These are phyloP conservation scores for Candida labiduridarum DNA, from an alignment of 1,139 yeast species.

Conservation along the genomic window DNA sequence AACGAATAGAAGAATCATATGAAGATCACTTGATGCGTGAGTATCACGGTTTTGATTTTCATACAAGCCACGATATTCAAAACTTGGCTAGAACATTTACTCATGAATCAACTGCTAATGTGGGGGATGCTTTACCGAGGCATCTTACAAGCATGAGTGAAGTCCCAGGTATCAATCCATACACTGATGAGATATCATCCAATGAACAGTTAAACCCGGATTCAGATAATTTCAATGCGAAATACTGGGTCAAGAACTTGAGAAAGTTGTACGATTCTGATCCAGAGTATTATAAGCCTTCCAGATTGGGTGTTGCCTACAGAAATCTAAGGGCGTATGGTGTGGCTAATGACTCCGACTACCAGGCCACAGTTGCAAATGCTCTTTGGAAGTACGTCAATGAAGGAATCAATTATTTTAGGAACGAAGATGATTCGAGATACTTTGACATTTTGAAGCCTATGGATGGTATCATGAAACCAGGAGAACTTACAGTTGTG, in stretches of 20 bases:
- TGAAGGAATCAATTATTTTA: slow-evolving; percentile 9
- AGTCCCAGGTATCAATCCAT: slow-evolving; percentile 53
- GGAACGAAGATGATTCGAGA: slow-evolving; percentile 2
- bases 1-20: background rate
- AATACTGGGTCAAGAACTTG: slow-evolving; percentile 74
- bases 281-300: slow-evolving; percentile 65
- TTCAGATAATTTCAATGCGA: slow-evolving; percentile 21
- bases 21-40: background rate
- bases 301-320: slow-evolving; percentile 70
- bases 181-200: slow-evolving; percentile 12
- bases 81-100: slow-evolving; percentile 37
- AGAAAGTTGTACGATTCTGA: slow-evolving; percentile 53
- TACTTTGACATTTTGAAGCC: slow-evolving; percentile 31
- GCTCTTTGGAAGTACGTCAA: slow-evolving; percentile 29
- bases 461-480: slow-evolving; percentile 35
- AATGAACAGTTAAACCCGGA: slow-evolving; percentile 15
- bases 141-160: slow-evolving; percentile 53
- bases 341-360: slow-evolving; percentile 75
- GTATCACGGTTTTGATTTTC: slow-evolving; percentile 3
- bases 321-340: slow-evolving; percentile 73
- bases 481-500: slow-evolving; percentile 39
- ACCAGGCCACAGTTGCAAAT: slow-evolving; percentile 72
- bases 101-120: slow-evolving; percentile 24
- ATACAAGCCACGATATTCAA: slow-evolving; percentile 21
- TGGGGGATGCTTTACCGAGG: slow-evolving; percentile 18